Base-by-base conservation (phyloP, 768 basidiomycete species). In the Sarcodon aspratus region DNA sequence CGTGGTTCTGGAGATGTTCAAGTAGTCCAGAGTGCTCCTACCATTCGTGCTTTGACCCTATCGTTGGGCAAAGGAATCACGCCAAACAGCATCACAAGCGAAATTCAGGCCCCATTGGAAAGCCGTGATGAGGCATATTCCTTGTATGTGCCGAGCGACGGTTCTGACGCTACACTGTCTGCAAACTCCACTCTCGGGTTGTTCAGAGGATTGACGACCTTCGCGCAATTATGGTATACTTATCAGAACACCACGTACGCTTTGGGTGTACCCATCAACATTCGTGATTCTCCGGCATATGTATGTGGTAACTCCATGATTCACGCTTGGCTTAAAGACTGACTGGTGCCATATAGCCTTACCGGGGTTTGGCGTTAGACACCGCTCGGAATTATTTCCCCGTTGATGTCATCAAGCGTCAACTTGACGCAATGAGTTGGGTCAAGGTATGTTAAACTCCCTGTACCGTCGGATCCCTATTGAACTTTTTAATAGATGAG, bases 341-440 rank as follows among this genome's bases (percentile, higher is more conserved):
- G 21, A 27, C 21, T 27, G 21, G 21, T 42, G 13, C 44, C 17
- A 21, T 42, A 6, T 54, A 84, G 82, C 80, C 81, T 0, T 85
- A 81, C 59, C 76, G 89, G 17, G 86, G 83, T 8, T 71, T 89
- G 48, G 76, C 90, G 76, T 71, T 92, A 10, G 89, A 92, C 59
- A 91, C 88, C 0, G 70, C 86, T 1, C 69, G 88, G 21, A 82
- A 89, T 64, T 92, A 69, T 63, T 82, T 80, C 63, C 70, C 79
- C 4, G 77, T 82, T 3, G 42, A 63, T 8, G 82, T 82, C 57
- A 79, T 86, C 59, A 69, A 78, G 57, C 71, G 81, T 1, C 40
- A 42, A 42, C 66, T 91, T 32, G 81, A 87, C 55, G 78, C 82
- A 2, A 87, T 88, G 83, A 79, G 78, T 54, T 76, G 75, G 70